Evolutionary conservation across 768 basidiomycete species (phyloP), one percentile per base, ranked within the genome.

Genomic region (Lactarius tabidus): DNA sequence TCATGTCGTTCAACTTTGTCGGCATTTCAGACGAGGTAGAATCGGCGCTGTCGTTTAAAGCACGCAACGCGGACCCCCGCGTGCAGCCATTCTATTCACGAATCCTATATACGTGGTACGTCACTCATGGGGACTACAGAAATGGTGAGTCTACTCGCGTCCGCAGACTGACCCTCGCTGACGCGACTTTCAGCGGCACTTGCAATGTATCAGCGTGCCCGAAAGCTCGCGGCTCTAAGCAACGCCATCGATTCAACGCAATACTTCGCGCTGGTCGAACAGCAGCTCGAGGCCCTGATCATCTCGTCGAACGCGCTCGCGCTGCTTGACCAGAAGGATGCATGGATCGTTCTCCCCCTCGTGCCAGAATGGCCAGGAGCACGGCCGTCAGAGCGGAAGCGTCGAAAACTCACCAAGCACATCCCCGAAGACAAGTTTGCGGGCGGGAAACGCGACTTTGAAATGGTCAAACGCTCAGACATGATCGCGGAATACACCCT

Each of bases 81-180:
- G 77, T 87, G 43, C 84, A 82, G 41, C 95, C 95, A 0, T 88
- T 86, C 72, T 98, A 96, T 78, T 88, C 93, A 39, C 85, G 86
- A 71, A 92, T 98, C 60, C 77, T 98, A n/a, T 96, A 97, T 76
- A 88, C 93, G 55, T 98, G 94, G 94, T 89, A 94, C 74, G 84
- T 89, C 70, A 82, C 84, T 62, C 82, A 91, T 74, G 91, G 91
- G 31, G 94, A 98, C 74, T 94, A 95, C 77, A 85, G 93, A 59
- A 93, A 85, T 74, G 97, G 96, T 95, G 74, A 75, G 85, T 17
- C n/a, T 14, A 17, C 18, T 36, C n/a, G 14, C 48, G 48, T 3
- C 41, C 20, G 10, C 31, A 31, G 20, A 20, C 23, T 7, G 2
- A 9, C 4, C 38, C 10, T 54, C n/a, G 54, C 29, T 57, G 18